These are phyloP conservation scores for Esteya vermicola DNA, from an alignment of 2,329 filamentous ascomycete species.

Conservation along the genomic window DNA sequence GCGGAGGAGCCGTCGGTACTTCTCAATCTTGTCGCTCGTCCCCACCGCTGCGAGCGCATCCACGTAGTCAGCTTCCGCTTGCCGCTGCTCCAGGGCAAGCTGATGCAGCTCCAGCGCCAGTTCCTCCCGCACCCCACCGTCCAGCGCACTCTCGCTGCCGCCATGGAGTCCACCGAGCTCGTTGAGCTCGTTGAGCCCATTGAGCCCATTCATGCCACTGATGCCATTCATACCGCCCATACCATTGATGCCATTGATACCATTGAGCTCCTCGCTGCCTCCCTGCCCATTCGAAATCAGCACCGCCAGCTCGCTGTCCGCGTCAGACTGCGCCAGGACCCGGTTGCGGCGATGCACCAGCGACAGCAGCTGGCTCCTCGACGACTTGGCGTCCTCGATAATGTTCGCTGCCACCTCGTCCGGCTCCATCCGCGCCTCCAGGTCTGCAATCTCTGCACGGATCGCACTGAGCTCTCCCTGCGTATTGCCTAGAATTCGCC, in stretches of 20 bases:
- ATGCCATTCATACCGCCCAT: too few relatives aligned
- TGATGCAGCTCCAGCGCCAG: conserved; percentile 43
- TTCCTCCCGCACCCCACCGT: conserved; percentile 36
- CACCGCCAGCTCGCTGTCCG: conserved; percentile 34
- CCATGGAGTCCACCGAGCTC: too few relatives aligned
- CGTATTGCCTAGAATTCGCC: conserved; percentile 49
- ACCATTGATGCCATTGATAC: too few relatives aligned
- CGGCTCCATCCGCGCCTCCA: conserved; percentile 39
- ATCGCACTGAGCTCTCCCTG: conserved; percentile 51
- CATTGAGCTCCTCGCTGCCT: too few relatives aligned
- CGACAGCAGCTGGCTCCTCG: conserved; percentile 21
- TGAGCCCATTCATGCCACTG: too few relatives aligned
- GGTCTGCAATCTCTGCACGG: conserved; percentile 43
- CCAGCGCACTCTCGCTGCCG: too few relatives aligned
- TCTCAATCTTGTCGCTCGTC: conserved; percentile 57
- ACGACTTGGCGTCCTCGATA: conserved; percentile 33
- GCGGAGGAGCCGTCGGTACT: conserved; percentile 56
- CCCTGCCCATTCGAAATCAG: too few relatives aligned
- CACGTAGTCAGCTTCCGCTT: conserved; percentile 53
- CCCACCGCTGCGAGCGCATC: conserved; percentile 54
- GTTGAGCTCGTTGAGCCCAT: too few relatives aligned
- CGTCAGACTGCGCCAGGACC: conserved; percentile 35
- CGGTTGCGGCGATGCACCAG: conserved; percentile 33
- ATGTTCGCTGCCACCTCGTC: conserved; percentile 38
- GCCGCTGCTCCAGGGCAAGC: conserved; percentile 43